phyloP scores from a whole-genome alignment of 2,329 filamentous ascomycete species.

The Nigrospora oryzae region DNA sequence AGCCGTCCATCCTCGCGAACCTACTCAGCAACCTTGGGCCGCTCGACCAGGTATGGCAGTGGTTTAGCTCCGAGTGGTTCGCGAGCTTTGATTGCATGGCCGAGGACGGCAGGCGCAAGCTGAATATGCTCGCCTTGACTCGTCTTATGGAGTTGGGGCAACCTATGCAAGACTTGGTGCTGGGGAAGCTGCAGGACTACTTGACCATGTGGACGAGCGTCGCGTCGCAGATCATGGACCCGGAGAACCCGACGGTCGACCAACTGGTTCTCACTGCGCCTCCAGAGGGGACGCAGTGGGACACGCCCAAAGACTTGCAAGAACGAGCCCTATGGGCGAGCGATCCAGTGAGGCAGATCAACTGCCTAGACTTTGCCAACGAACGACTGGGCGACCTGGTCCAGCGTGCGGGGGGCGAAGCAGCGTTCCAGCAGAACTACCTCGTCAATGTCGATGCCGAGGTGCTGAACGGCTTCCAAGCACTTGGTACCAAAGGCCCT shows the following conservation, averaged over 20 bases:
- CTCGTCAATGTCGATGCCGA: constrained; percentile 67
- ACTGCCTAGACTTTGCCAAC: constrained; percentile 55
- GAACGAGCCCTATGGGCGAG: constrained; percentile 43
- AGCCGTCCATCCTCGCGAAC: constrained; percentile 59
- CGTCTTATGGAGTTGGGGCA: constrained; percentile 58
- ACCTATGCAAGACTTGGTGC: constrained; percentile 46
- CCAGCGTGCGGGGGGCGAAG: constrained; percentile 52
- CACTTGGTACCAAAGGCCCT: too few relatives aligned
- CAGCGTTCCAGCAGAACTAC: constrained; percentile 60
- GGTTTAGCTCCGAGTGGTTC: constrained; percentile 60
- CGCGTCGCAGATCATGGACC: constrained; percentile 54
- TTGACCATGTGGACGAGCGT: constrained; percentile 69
- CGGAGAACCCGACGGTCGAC: constrained; percentile 38
- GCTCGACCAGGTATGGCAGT: constrained; percentile 46
- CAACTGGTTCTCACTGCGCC: constrained; percentile 37
- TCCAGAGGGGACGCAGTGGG: constrained; percentile 38
- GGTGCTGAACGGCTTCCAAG: constrained; percentile 53
- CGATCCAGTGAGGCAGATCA: constrained; percentile 62
- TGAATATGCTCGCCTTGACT: constrained; percentile 66
- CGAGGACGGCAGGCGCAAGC: constrained; percentile 57
- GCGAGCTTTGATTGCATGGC: constrained; percentile 60
- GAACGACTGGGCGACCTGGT: constrained; percentile 53
- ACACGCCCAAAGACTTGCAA: constrained; percentile 46
- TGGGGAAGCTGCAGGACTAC: constrained; percentile 61
- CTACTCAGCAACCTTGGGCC: constrained; percentile 39